Base-by-base conservation (phyloP, 2,329 filamentous ascomycete species). In the Cladosporium sp. region DNA sequence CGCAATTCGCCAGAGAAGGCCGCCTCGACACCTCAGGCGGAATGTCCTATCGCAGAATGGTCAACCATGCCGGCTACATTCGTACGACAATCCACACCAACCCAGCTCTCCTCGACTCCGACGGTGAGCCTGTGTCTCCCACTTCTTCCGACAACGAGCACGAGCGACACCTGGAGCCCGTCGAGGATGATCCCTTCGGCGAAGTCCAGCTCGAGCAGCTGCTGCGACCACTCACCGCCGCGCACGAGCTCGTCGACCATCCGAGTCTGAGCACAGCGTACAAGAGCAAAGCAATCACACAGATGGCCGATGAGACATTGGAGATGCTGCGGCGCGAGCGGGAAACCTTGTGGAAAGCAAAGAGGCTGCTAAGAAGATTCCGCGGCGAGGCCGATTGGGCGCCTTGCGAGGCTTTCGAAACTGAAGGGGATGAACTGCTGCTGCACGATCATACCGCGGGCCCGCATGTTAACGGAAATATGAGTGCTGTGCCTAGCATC, bases 251-350 rank as follows among this genome's bases (percentile, higher is more conserved):
- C 18, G 85, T 90, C 16, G 84, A 84, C 64, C 91, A 95, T 75
- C 89, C 91, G 60, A 89, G 89, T 26, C 81, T 93, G 48, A 91
- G 90, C 67, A 84, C 88, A 70, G 88, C 91, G 0, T 95, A 92
- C 75, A 89, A 84, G 16, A 91, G 90, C 58, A 88, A 86, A 70
- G 91, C 89, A 13, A 83, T 95, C 21, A 88, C 86, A 58, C 86
- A 91, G 68, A 84, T 96, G 64, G 86, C 89, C 21, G 82, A 83
- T 53, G 88, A 93, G 77, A 89, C 88, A 63, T 85, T 87, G 69
- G 83, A 86, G 65, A 89, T 91, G 70, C 87, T 92, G 81, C 87
- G 91, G 65, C 89, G 90, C 73, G 92, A 95, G 75, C 90, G 90
- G 68, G 81, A 82, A 28, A 88, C 88, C 5, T 80, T 94, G 13